Evolutionary conservation across 1,284 basidiomycete genomes (phyloP).

Genomic region (Fereydounia khargensis): DNA sequence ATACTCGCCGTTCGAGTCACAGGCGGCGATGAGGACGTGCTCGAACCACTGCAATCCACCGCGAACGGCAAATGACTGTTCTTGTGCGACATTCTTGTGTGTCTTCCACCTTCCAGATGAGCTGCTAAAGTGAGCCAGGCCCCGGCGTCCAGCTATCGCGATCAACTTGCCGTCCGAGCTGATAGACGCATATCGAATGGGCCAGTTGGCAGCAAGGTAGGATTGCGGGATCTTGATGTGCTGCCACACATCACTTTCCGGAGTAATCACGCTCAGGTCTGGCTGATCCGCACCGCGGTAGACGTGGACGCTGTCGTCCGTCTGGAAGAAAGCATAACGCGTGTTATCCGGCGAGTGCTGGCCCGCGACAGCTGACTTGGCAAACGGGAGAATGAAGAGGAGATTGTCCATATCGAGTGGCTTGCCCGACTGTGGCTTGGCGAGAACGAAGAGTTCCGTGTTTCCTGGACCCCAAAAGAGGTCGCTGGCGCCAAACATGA

Average conservation of each 20-base stretch:
- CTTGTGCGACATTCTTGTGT: conserved; percentile 80
- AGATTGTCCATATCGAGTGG: conserved; percentile 20
- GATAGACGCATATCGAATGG: conserved; percentile 86
- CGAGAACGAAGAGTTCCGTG: conserved; percentile 40
- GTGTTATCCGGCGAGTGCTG: conserved; percentile 93
- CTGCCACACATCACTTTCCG: conserved; percentile 81
- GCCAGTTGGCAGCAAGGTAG: conserved; percentile 91
- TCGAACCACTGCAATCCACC: conserved; percentile 97
- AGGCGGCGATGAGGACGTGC: conserved; percentile 84
- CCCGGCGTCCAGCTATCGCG: conserved; percentile 86
- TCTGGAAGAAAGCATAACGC: conserved; percentile 88
- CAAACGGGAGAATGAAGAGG: conserved; percentile 67
- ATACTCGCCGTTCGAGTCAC: conserved; percentile 60
- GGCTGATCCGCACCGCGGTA: conserved; percentile 96
- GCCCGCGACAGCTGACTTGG: conserved; percentile 86
- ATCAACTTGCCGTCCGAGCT: conserved; percentile 87
- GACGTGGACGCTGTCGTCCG: conserved; percentile 90
- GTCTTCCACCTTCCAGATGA: conserved; percentile 93
- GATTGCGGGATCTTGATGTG: conserved; percentile 72
- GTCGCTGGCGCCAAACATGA: conserved; percentile 72
- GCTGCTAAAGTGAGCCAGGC: conserved; percentile 89
- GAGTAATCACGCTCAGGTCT: conserved; percentile 96
- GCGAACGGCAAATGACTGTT: conserved; percentile 80
- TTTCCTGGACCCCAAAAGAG: conserved; percentile 53
- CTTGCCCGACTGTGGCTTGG: conserved; percentile 7